Evolutionary conservation across 306 rosid species (phyloP).

Genomic region (Quercus cerris): DNA sequence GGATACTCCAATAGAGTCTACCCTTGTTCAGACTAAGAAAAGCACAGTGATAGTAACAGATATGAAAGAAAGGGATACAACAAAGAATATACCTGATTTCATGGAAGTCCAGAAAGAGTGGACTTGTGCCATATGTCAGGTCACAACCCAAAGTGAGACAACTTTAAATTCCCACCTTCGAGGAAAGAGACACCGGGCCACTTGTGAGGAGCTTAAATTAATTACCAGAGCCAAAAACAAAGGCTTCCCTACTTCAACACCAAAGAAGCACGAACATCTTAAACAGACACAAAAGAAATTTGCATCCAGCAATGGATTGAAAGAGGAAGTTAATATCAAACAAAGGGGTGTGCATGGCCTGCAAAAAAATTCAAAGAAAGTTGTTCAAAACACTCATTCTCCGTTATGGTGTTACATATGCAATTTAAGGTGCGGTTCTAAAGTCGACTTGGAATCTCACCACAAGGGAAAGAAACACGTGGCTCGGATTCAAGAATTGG

Average conservation of each 20-base stretch:
- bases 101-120: slow-evolving; percentile 2
- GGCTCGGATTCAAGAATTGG: too few relatives aligned
- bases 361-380: background rate
- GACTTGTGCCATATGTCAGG: slow-evolving; percentile 14
- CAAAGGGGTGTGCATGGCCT: background rate
- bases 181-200: slow-evolving; percentile 9
- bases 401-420: background rate
- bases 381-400: background rate
- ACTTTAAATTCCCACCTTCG: background rate
- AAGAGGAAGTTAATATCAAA: background rate
- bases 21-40: background rate
- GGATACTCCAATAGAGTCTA: background rate
- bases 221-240: background rate
- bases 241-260: background rate
- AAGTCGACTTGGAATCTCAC: slow-evolving; percentile 4
- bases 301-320: background rate
- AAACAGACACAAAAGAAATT: background rate
- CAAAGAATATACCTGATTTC: background rate
- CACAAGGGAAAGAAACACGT: slow-evolving; percentile 5
- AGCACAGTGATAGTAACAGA: background rate
- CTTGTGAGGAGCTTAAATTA: slow-evolving; percentile 3
- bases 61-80: background rate
- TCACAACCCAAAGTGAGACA: background rate
- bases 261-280: background rate
- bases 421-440: background rate